Conservation (phyloP, 2,329 filamentous ascomycete genomes). For the Zalaria sp. region DNA sequence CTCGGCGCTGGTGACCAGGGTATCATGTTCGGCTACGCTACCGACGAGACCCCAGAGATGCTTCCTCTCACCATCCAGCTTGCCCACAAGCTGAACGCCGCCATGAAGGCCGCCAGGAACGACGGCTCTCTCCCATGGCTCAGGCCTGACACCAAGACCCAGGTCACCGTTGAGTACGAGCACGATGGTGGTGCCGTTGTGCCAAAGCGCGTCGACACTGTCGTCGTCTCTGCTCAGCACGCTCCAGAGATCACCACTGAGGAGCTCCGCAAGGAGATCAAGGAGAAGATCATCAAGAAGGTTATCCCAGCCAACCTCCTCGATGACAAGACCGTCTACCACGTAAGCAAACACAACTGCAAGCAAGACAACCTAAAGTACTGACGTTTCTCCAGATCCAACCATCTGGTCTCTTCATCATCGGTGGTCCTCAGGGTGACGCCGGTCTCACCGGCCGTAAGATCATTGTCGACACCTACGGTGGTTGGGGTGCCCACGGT, state of each 20-base stretch:
- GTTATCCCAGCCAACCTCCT: slow-evolving; percentile 87
- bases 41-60: slow-evolving; percentile 95
- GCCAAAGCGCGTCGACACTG: slow-evolving; percentile 84
- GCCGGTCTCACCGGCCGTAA: slow-evolving; percentile 97
- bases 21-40: slow-evolving; percentile 99
- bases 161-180: slow-evolving; percentile 97
- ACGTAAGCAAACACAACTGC: slow-evolving; percentile 43
- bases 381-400: slow-evolving; percentile 48
- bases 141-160: slow-evolving; percentile 97
- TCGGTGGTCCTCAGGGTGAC: slow-evolving; percentile 97
- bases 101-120: slow-evolving; percentile 80
- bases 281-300: slow-evolving; percentile 93
- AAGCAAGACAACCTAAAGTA: neutral
- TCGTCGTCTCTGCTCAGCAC: slow-evolving; percentile 95
- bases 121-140: slow-evolving; percentile 86
- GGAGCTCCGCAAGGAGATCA: slow-evolving; percentile 83
- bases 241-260: slow-evolving; percentile 77
- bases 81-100: slow-evolving; percentile 92
- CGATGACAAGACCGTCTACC: slow-evolving; percentile 87
- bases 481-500: slow-evolving; percentile 98
- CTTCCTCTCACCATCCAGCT: slow-evolving; percentile 88
- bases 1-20: slow-evolving; percentile 98
- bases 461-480: slow-evolving; percentile 99
- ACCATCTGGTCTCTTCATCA: slow-evolving; percentile 97
- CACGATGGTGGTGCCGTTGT: slow-evolving; percentile 90